phyloP scores from a whole-genome alignment of 805 yeast species.

The Kuraishia hungarica region DNA sequence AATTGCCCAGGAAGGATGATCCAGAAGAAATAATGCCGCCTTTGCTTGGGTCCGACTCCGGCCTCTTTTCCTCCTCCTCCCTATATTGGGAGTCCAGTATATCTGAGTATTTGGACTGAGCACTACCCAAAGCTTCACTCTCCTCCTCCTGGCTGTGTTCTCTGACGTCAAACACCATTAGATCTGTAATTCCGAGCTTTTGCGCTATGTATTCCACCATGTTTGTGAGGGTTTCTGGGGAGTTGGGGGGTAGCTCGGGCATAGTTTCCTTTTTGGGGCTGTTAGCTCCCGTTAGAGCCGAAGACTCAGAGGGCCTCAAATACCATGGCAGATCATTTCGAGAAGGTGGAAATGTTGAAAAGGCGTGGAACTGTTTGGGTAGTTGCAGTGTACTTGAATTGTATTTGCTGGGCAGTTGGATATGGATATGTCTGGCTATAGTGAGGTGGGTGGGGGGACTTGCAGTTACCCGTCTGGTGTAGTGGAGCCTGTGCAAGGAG shows the following conservation, averaged over 20 bases:
- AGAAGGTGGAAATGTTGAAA: background rate
- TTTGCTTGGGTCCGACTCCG: no score
- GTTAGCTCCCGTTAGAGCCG: slow-evolving; percentile 14
- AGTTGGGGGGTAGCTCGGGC: slow-evolving; percentile 50
- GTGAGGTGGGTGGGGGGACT: background rate
- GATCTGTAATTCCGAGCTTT: slow-evolving; percentile 58
- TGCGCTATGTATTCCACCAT: slow-evolving; percentile 39
- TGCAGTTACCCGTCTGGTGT: no score
- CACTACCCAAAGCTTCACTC: no score
- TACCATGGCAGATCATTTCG: slow-evolving; percentile 16
- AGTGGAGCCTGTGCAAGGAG: background rate
- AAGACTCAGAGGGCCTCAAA: slow-evolving; percentile 21
- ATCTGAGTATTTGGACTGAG: background rate
- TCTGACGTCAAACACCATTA: slow-evolving; percentile 58
- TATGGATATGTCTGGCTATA: no score
- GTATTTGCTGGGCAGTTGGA: no score
- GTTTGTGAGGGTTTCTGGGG: slow-evolving; percentile 44
- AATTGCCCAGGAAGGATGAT: slow-evolving; percentile 31
- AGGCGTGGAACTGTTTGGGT: background rate
- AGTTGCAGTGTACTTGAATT: no score
- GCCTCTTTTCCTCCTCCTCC: slow-evolving; percentile 5
- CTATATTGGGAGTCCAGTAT: slow-evolving; percentile 5
- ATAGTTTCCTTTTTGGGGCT: slow-evolving; percentile 18
- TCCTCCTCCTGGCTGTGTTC: no score
- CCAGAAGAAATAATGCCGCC: slow-evolving; percentile 10